A percentile compares a stretch with the other conserved stretches of the same genome.
Evolutionary conservation across 331 rosid species (phyloP).

Genomic region (Prunus yedoensis): DNA sequence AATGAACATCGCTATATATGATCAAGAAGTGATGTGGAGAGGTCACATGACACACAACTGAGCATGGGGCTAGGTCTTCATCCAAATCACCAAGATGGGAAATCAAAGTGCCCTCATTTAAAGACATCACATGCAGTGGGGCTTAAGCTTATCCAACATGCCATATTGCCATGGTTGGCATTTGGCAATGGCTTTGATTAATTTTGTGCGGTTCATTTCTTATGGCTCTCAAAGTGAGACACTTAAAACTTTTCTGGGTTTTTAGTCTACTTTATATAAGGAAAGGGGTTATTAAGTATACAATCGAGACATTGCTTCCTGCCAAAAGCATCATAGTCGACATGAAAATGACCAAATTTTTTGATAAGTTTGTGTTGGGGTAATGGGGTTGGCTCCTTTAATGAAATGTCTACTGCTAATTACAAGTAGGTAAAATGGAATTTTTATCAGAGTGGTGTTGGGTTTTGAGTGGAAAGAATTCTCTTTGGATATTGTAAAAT

Average conservation of each 20-base stretch:
- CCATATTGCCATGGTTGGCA: constrained; percentile 8
- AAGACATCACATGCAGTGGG: constrained; percentile 39
- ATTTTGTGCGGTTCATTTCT: neutral
- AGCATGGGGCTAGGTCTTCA: neutral
- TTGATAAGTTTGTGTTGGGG: too few relatives aligned
- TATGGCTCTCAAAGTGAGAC: neutral
- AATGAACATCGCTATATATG: neutral
- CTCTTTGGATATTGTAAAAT: too few relatives aligned
- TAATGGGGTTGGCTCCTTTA: too few relatives aligned
- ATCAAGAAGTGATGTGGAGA: neutral
- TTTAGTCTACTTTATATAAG: neutral
- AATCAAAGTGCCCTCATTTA: neutral
- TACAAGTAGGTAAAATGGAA: too few relatives aligned
- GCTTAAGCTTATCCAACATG: constrained; percentile 16
- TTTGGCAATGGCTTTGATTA: constrained; percentile 10
- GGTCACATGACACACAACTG: neutral
- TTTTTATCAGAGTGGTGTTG: too few relatives aligned
- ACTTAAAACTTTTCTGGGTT: neutral
- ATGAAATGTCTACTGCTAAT: too few relatives aligned
- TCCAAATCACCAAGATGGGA: neutral
- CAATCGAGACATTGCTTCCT: too few relatives aligned
- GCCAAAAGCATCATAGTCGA: too few relatives aligned
- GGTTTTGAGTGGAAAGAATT: too few relatives aligned
- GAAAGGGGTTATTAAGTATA: neutral
- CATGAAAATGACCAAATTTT: too few relatives aligned